phyloP scores from a whole-genome alignment of 2,329 filamentous ascomycete species.

The Emmonsiellopsis sp. region DNA sequence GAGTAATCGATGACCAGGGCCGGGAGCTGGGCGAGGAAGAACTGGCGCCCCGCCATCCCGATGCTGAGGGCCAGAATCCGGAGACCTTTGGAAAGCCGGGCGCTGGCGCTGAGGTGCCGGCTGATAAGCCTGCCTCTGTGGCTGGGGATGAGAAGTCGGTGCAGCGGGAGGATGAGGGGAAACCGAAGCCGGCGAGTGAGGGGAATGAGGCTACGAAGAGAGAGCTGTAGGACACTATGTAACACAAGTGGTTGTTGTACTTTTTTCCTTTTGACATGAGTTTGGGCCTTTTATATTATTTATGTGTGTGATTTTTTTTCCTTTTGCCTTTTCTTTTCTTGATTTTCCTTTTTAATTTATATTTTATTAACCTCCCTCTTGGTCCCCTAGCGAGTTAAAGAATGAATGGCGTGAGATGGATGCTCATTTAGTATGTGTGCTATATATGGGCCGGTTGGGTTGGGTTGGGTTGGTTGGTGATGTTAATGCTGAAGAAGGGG shows the following conservation, averaged over 20 bases:
- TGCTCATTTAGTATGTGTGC: not conserved
- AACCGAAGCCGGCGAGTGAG: slow-evolving; percentile 39
- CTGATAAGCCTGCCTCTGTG: slow-evolving; percentile 31
- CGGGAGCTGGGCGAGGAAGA: slow-evolving; percentile 55
- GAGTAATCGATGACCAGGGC: slow-evolving; percentile 68
- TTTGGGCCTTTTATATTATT: slow-evolving; percentile 2
- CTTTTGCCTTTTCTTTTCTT: slow-evolving; percentile 9
- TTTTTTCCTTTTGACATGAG: slow-evolving; percentile 4
- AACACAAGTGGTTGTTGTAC: not conserved
- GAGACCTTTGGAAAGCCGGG: slow-evolving; percentile 40
- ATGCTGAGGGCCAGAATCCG: slow-evolving; percentile 49
- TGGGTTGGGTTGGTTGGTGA: too few relatives aligned
- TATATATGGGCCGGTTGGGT: not conserved
- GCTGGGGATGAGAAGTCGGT: slow-evolving; percentile 29
- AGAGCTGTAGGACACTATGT: slow-evolving; percentile 5
- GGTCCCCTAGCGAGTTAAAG: too few relatives aligned
- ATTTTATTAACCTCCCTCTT: too few relatives aligned
- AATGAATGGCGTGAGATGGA: not conserved
- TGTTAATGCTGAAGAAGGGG: too few relatives aligned
- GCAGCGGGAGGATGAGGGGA: slow-evolving; percentile 24
- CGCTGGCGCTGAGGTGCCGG: slow-evolving; percentile 20
- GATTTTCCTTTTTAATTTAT: not conserved
- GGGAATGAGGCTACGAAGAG: slow-evolving; percentile 37
- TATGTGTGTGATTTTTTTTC: slow-evolving; percentile 5
- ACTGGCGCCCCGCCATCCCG: slow-evolving; percentile 45